Conservation (phyloP, 352 stramenopile species). For the Phytophthora agathidicida region DNA sequence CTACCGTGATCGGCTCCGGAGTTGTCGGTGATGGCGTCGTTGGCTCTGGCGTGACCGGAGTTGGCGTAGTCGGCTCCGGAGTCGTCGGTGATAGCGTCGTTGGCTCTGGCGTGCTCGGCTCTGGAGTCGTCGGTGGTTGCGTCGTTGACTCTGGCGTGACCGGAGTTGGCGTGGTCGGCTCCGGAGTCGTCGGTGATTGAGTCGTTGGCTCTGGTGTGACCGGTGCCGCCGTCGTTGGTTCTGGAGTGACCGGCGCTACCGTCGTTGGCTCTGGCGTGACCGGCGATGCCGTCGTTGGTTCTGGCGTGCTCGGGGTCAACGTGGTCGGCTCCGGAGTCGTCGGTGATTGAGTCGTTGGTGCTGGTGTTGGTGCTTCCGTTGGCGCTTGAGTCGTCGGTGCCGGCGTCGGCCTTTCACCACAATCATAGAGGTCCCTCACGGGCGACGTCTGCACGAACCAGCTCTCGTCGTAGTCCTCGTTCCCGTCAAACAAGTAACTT, state of each 20-base stretch:
- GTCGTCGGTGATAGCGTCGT: slow-evolving; percentile 1
- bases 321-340: not conserved
- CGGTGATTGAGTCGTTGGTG: not conserved
- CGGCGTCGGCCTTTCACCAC: slow-evolving; percentile 17
- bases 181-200: too few relatives aligned
- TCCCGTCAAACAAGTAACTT: slow-evolving; percentile 22
- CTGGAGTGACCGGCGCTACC: slow-evolving; percentile 5
- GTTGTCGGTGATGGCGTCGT: slow-evolving; percentile 3
- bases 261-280: slow-evolving; percentile 6
- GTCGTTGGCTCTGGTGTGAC: too few relatives aligned
- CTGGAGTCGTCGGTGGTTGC: not conserved
- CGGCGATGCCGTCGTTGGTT: not conserved
- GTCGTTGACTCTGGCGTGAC: not conserved
- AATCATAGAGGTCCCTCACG: slow-evolving; percentile 27
- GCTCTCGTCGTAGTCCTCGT: slow-evolving; percentile 25
- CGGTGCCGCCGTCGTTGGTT: not conserved
- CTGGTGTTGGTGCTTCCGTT: not conserved
- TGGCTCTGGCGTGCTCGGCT: not conserved
- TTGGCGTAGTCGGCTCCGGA: not conserved
- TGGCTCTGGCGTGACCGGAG: not conserved
- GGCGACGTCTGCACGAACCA: slow-evolving; percentile 34
- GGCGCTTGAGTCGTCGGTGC: slow-evolving; percentile 8
- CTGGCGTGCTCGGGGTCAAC: too few relatives aligned
- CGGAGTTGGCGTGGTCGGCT: too few relatives aligned
- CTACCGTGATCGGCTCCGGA: not conserved